Percentiles rank a stretch among this genome's conserved stretches.
Evolutionary conservation across 352 stramenopile genomes (phyloP).

Genomic region (Globisporangium polare): DNA sequence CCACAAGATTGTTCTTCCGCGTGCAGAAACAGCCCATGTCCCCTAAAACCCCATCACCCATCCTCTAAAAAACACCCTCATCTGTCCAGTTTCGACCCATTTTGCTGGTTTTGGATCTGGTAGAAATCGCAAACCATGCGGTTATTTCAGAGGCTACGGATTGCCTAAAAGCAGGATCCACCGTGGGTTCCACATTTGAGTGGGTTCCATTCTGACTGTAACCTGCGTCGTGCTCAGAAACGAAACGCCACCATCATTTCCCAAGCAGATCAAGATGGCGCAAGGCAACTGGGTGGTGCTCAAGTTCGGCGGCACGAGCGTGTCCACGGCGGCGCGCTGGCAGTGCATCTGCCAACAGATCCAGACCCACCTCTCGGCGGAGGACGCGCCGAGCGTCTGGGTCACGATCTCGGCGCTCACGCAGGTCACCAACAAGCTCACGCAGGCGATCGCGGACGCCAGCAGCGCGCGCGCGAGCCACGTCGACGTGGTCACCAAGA

Average conservation of each 20-base stretch:
- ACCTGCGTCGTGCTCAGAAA: neutral
- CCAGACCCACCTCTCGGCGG: slow-evolving; percentile 40
- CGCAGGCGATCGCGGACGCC: slow-evolving; percentile 45
- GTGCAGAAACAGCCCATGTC: neutral
- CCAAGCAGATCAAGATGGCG: slow-evolving; percentile 2
- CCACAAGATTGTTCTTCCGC: slow-evolving; percentile 6
- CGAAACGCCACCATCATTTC: slow-evolving; percentile 9
- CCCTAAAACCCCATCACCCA: neutral
- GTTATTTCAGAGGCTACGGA: neutral
- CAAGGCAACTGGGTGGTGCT: slow-evolving; percentile 68
- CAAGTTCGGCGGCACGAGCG: slow-evolving; percentile 89
- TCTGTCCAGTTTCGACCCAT: neutral
- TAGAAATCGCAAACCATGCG: neutral
- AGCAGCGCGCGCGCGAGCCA: slow-evolving; percentile 36
- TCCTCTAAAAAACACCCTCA: neutral
- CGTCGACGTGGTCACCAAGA: slow-evolving; percentile 35
- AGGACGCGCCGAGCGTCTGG: slow-evolving; percentile 56
- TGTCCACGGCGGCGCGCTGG: slow-evolving; percentile 77
- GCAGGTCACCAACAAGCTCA: slow-evolving; percentile 87
- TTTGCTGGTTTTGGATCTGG: neutral
- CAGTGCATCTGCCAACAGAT: slow-evolving; percentile 76
- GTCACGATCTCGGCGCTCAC: slow-evolving; percentile 86
- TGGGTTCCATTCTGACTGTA: neutral
- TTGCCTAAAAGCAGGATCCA: neutral
- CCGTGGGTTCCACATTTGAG: neutral